Evolutionary conservation across 2,329 filamentous ascomycete genomes (phyloP).

Genomic region (Colletotrichum paranaense): DNA sequence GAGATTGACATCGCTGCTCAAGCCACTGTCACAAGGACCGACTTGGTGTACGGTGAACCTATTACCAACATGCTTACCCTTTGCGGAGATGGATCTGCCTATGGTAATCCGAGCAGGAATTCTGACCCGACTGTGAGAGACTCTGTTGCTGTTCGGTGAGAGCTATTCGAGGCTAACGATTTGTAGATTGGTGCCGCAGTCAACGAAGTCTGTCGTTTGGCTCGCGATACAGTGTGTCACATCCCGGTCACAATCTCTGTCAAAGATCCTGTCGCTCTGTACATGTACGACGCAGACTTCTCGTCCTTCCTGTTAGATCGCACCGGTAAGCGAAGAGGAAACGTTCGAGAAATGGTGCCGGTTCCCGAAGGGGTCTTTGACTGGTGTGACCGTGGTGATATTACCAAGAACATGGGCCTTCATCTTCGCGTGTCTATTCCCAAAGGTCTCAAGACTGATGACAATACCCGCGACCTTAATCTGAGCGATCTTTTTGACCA

Average conservation of each 20-base stretch:
- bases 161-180: not conserved
- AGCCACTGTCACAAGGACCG: not conserved
- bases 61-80: not conserved
- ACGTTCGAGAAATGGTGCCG: not conserved
- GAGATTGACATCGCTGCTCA: conserved; percentile 8
- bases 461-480: not conserved
- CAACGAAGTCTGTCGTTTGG: not conserved
- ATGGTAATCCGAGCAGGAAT: not conserved
- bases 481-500: not conserved
- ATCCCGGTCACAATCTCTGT: not conserved
- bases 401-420: not conserved
- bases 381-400: conserved; percentile 5
- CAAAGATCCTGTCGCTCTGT: not conserved
- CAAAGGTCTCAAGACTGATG: not conserved
- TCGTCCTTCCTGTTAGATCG: not conserved
- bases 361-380: not conserved
- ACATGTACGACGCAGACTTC: not conserved
- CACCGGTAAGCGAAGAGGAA: not conserved
- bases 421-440: conserved; percentile 2
- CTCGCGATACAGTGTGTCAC: not conserved
- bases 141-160: not conserved
- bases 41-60: not conserved
- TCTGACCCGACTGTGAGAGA: not conserved
- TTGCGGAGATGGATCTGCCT: not conserved
- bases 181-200: not conserved